Evolutionary conservation across 2,329 filamentous ascomycete genomes (phyloP), one percentile per base, ranked within the genome.

Genomic region (Neonectria ditissima): DNA sequence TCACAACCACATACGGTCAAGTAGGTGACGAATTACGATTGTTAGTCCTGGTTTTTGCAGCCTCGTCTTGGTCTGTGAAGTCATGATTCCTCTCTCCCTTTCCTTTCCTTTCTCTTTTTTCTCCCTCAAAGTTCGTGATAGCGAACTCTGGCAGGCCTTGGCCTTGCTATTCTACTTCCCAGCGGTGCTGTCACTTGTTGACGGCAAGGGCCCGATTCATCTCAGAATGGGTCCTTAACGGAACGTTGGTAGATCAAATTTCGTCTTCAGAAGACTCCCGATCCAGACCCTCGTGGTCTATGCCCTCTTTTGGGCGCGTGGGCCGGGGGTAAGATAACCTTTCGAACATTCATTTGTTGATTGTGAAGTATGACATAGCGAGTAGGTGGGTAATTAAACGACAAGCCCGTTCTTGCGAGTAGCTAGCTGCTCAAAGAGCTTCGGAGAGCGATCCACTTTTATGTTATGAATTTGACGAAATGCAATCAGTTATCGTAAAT

Each of bases 221-320:
- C 86, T 82, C 84, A 91, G 87, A 86, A 87, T 85, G 81, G 83
- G 86, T 84, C 84, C 89, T 90, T 91, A 92, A 93, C 91, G 91
- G 91, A 93, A 88, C 91, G 89, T 91, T 92, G 91, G 91, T 77
- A 93, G 83, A 92, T 81, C 39, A 71, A 78, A 74, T 55, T 60
- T 79, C 75, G 78, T 72, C 56, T 72, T 73, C 75, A 80, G 79
- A 80, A 80, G 79, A 78, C 79, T 72, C 73, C 73, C 71, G 59
- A 74, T 68, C 69, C 73, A 56, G 68, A 68, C 66, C 65, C 24
- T 55, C 55, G 34, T 66, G 71, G 69, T 72, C 65, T 63, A 45
- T 66, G 68, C 68, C 72, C 72, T 69, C 66, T 62, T 72, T 41
- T 59, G 63, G 69, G 69, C 68, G 63, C 55, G 70, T 80, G 79